Conservation (phyloP, 2,329 filamentous ascomycete species). For the Pseudocercospora eumusae region DNA sequence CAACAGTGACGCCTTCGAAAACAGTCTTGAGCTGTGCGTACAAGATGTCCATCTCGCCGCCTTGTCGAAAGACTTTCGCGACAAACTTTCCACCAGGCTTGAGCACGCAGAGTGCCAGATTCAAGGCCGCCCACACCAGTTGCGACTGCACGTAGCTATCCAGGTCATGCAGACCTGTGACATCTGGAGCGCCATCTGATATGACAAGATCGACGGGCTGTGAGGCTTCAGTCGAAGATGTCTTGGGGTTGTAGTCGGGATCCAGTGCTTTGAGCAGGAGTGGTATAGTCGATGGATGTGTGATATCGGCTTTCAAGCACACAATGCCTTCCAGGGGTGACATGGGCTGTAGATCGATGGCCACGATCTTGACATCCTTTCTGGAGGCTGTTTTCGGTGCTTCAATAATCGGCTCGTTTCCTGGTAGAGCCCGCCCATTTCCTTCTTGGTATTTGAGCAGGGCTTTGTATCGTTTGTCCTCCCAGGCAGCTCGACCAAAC, state of each 20-base stretch:
- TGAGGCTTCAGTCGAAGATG: conserved; percentile 52
- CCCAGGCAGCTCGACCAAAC: conserved; percentile 82
- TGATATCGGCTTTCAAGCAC: conserved; percentile 92
- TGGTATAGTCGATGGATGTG: conserved; percentile 91
- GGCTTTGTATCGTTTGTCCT: conserved; percentile 70
- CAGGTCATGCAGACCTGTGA: conserved; percentile 93
- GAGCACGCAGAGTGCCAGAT: conserved; percentile 88
- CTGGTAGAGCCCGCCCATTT: neutral
- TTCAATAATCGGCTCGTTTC: neutral
- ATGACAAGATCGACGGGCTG: conserved; percentile 90
- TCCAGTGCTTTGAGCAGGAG: conserved; percentile 84
- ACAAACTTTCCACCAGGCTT: conserved; percentile 94
- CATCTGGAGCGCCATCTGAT: conserved; percentile 92
- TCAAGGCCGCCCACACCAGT: conserved; percentile 88
- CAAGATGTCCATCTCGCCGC: conserved; percentile 94
- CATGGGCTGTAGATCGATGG: conserved; percentile 95
- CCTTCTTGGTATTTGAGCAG: conserved; percentile 26
- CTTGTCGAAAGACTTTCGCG: conserved; percentile 90
- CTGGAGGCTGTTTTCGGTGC: conserved; percentile 24
- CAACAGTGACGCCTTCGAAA: conserved; percentile 82
- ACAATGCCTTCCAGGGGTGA: conserved; percentile 89
- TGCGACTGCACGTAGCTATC: conserved; percentile 98
- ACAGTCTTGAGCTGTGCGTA: conserved; percentile 93
- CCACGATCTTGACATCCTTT: conserved; percentile 80
- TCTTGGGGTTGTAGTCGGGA: conserved; percentile 53